These are phyloP conservation scores for Cardamine resedifolia DNA, from an alignment of 345 rosid genomes.

Conservation along the genomic window DNA sequence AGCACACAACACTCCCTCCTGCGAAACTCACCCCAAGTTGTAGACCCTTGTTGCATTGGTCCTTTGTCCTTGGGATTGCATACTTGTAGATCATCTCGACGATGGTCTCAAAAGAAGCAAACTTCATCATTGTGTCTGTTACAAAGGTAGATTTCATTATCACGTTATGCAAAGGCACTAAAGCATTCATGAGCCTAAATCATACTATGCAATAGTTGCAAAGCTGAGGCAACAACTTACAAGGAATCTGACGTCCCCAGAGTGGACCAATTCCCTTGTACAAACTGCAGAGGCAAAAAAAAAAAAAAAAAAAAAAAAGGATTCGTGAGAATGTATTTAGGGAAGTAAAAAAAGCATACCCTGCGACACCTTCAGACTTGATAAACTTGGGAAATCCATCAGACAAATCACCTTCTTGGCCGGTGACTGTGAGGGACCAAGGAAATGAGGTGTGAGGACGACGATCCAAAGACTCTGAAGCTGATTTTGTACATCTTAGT, in stretches of 20 bases:
- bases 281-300: slow-evolving; percentile 52
- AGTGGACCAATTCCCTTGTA: slow-evolving; percentile 96
- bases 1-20: slow-evolving; percentile 94
- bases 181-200: neutral
- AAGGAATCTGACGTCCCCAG: slow-evolving; percentile 99
- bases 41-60: slow-evolving; percentile 75
- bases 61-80: slow-evolving; percentile 81
- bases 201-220: slow-evolving; percentile 16
- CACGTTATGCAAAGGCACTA: no score
- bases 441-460: no score
- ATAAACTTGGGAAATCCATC: slow-evolving; percentile 93
- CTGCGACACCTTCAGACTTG: no score
- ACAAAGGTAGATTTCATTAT: no score
- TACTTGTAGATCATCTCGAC: slow-evolving; percentile 86
- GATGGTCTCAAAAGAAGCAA: slow-evolving; percentile 88
- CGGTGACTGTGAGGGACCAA: no score
- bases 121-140: slow-evolving; percentile 98
- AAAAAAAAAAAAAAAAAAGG: neutral
- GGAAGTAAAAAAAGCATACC: slow-evolving; percentile 26
- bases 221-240: slow-evolving; percentile 46
- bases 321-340: neutral
- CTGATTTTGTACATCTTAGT: no score
- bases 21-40: slow-evolving; percentile 86
- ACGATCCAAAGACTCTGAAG: no score
- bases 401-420: no score